Base-by-base conservation (phyloP, 495 filamentous ascomycete genomes). In the Haplographium delicatum region DNA sequence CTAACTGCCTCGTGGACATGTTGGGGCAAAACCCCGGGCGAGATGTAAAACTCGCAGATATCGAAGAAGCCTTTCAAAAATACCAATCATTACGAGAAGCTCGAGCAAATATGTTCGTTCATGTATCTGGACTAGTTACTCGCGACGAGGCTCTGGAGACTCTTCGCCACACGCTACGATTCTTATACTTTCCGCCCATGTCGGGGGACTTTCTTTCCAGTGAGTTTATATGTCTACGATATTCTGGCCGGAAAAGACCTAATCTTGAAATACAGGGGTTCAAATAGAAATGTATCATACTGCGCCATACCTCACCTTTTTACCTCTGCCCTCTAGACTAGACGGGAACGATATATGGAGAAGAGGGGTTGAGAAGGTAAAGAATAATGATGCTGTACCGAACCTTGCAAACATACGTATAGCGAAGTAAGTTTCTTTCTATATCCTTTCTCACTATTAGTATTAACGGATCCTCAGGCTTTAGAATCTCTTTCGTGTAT, bases 1-100 rank as follows among this genome's bases (percentile, higher is more conserved):
- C 63, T 1, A 66, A 72, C 40, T 44, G 39, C 34, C 19, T 58
- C 5, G 1, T 45, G 9, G 46, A 51, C 4, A 45, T 57, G 30
- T 25, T 57, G 2, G 18, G 26, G 0, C 23, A 47, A 16, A 34
- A 4, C 11, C 1, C 20, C 19, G 24, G 31, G 4, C 4, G 23
- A 1, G 35, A 18, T 1, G 3, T 15, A 27, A 19, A 6, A 7
- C 20, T 26, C 5, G 18, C 22, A 1, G 44, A 47, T 9, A 4
- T 57, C 8, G 38, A 47, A 22, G 2, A 27, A 5, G 15, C 48
- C 6, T 37, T 57, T 5, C 3, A 26, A 20, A 35, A 47, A 22
- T 57, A 51, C 18, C 54, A 57, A 35, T 16, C 22, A 3, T n/a
- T 35, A 2, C 28, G 54, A 19, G 26, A 43, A 15, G 26, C 25